These are phyloP conservation scores for Brassica juncea DNA, from an alignment of 345 rosid species.

Conservation along the genomic window DNA sequence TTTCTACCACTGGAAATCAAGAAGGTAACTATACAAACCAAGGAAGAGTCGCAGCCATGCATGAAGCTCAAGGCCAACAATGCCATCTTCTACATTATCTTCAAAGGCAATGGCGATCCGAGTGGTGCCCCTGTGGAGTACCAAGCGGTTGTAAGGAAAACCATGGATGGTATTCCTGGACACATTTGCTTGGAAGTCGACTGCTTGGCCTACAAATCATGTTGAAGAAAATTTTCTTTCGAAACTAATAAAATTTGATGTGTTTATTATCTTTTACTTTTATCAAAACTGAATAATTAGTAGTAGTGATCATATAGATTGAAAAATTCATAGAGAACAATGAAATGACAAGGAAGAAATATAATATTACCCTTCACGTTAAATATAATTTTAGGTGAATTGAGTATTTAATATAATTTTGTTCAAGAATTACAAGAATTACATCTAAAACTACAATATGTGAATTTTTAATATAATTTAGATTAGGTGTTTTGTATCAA, in stretches of 20 bases:
- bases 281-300: too few relatives aligned
- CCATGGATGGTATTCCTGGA: neutral
- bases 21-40: neutral
- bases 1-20: neutral
- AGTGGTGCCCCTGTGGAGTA: neutral
- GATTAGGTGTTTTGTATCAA: too few relatives aligned
- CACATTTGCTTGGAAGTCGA: neutral
- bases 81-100: neutral
- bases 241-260: neutral
- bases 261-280: neutral
- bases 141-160: neutral
- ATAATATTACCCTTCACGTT: too few relatives aligned
- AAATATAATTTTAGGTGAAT: too few relatives aligned
- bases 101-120: neutral
- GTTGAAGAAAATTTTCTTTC: neutral
- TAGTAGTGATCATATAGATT: too few relatives aligned
- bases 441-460: too few relatives aligned
- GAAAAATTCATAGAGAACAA: too few relatives aligned
- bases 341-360: too few relatives aligned
- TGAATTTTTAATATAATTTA: too few relatives aligned
- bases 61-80: neutral
- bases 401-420: too few relatives aligned
- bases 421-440: too few relatives aligned
- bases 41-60: neutral
- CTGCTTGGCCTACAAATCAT: neutral